A percentile compares a stretch with the other conserved stretches of the same genome.
These are phyloP conservation scores for Hypoxylon sp. DNA, from an alignment of 2,329 filamentous ascomycete species.

Conservation along the genomic window DNA sequence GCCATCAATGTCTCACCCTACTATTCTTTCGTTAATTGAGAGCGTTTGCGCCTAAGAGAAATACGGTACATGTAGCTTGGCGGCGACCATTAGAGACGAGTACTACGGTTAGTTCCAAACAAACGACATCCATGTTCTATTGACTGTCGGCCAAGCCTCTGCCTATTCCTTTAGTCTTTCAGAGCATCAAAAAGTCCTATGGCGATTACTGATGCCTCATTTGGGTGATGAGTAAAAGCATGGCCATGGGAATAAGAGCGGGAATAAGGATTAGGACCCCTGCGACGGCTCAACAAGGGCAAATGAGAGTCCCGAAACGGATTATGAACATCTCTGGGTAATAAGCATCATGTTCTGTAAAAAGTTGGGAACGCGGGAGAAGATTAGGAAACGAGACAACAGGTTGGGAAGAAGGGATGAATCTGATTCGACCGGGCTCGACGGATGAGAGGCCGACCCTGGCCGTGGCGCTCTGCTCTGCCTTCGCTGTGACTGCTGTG, in stretches of 20 bases:
- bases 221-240: slow-evolving; percentile 11
- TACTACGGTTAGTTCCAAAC: slow-evolving; percentile 3
- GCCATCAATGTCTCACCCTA: slow-evolving; percentile 19
- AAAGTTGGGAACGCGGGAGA: slow-evolving; percentile 38
- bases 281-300: slow-evolving; percentile 23
- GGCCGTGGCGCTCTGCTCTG: slow-evolving; percentile 40
- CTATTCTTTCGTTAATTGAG: neutral
- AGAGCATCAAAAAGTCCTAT: slow-evolving; percentile 7
- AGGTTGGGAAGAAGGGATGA: slow-evolving; percentile 45
- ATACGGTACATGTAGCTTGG: neutral
- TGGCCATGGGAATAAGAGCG: slow-evolving; percentile 23
- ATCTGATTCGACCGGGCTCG: slow-evolving; percentile 51
- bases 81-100: neutral
- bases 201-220: slow-evolving; percentile 15
- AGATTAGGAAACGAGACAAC: slow-evolving; percentile 43
- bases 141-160: neutral
- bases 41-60: neutral
- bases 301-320: slow-evolving; percentile 29
- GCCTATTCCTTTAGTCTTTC: slow-evolving; percentile 4
- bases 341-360: slow-evolving; percentile 34
- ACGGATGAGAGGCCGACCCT: slow-evolving; percentile 48
- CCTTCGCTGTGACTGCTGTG: slow-evolving; percentile 36
- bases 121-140: slow-evolving; percentile 9
- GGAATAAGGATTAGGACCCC: slow-evolving; percentile 24
- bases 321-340: slow-evolving; percentile 34